Conservation (phyloP, 2,329 filamentous ascomycete species). For the Fonsecaea multimorphosa region DNA sequence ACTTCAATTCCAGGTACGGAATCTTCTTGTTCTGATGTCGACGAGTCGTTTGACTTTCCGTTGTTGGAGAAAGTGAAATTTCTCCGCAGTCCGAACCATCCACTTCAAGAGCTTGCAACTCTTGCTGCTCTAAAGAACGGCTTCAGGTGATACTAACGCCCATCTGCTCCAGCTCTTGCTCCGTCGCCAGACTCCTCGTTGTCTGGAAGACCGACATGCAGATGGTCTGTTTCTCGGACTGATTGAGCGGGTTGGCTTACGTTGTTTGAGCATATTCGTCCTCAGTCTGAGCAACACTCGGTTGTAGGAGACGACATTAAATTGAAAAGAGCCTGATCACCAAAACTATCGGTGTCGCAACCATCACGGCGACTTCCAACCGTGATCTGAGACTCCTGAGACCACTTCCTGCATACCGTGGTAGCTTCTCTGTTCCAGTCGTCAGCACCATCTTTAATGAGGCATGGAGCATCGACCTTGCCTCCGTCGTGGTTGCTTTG, state of each 20-base stretch:
- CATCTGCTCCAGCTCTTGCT: background rate
- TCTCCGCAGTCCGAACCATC: background rate
- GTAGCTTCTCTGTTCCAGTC: background rate
- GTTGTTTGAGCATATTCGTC: background rate
- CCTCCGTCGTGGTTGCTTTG: no score
- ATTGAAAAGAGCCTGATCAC: background rate
- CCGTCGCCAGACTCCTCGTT: background rate
- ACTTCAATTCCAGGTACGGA: background rate
- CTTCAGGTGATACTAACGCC: background rate
- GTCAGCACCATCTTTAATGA: no score
- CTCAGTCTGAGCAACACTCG: background rate
- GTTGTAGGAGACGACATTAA: background rate
- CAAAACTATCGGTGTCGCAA: background rate
- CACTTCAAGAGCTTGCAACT: no score
- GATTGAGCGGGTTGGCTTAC: no score
- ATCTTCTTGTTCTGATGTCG: background rate
- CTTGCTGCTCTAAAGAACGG: background rate
- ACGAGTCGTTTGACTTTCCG: conserved; percentile 4
- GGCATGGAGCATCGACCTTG: no score
- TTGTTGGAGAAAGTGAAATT: background rate
- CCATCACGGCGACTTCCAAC: background rate
- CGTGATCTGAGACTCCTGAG: background rate
- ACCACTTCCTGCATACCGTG: background rate
- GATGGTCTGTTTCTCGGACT: background rate
- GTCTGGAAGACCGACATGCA: background rate